phyloP scores from a whole-genome alignment of 805 yeast species.

The Spathaspora sp. region DNA sequence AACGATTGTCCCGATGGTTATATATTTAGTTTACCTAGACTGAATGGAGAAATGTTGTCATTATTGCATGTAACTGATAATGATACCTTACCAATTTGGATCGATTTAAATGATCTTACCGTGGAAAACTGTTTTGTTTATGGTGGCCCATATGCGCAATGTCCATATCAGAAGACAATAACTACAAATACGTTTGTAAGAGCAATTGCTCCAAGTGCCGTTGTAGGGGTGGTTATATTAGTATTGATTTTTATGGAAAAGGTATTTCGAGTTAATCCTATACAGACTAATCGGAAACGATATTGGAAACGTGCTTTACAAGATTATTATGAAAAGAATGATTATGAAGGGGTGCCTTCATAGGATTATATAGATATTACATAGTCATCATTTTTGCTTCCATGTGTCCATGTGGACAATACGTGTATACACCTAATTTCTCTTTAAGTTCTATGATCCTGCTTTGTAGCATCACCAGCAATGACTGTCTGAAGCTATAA shows the following conservation, averaged over 20 bases:
- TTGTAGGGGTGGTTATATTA: constrained; percentile 52
- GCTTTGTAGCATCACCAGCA: no score
- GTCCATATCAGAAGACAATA: constrained; percentile 69
- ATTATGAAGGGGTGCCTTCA: constrained; percentile 86
- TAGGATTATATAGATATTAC: constrained; percentile 19
- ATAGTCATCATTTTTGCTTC: background rate
- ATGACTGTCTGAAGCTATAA: no score
- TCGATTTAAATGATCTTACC: constrained; percentile 75
- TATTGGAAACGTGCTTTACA: constrained; percentile 57
- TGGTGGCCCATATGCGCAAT: constrained; percentile 73
- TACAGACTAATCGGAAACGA: constrained; percentile 63
- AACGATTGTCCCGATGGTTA: constrained; percentile 32
- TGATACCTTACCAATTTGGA: constrained; percentile 55
- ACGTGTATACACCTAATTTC: no score
- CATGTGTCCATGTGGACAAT: no score
- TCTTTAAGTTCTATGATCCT: no score
- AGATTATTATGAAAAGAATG: constrained; percentile 55
- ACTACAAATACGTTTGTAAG: constrained; percentile 54
- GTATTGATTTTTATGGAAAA: constrained; percentile 52
- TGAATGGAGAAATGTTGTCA: constrained; percentile 32
- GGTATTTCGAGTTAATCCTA: constrained; percentile 55
- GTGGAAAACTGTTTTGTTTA: constrained; percentile 77
- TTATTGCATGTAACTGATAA: constrained; percentile 22
- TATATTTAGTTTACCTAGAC: constrained; percentile 29
- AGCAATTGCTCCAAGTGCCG: constrained; percentile 65